phyloP scores from a whole-genome alignment of 345 rosid genomes.

The Euphorbia tirucalli region DNA sequence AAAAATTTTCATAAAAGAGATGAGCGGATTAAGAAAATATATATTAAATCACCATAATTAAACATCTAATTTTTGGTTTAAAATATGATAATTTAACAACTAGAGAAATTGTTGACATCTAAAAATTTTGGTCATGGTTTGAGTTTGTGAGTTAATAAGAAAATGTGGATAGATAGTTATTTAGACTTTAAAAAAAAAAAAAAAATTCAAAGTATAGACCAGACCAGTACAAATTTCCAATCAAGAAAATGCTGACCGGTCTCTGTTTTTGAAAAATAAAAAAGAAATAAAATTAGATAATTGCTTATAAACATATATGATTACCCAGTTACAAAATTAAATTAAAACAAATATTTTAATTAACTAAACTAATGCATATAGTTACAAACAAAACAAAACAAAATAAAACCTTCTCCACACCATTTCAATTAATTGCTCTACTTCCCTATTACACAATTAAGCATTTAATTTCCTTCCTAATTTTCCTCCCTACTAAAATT shows the following conservation, averaged over 20 bases:
- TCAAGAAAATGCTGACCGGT: slow-evolving; percentile 2
- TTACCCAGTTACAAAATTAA: no score
- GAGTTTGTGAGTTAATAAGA: no score
- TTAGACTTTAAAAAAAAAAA: neutral
- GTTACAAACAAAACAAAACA: neutral
- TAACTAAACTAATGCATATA: neutral
- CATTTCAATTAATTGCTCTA: neutral
- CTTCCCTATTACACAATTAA: slow-evolving; percentile 3
- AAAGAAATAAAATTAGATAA: no score
- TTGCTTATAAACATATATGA: no score
- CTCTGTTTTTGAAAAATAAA: neutral
- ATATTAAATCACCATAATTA: no score
- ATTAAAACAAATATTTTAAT: neutral
- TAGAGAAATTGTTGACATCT: neutral
- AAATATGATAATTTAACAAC: neutral
- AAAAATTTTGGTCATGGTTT: neutral
- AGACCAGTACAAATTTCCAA: neutral
- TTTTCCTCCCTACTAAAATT: slow-evolving; percentile 5
- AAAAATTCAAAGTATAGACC: neutral
- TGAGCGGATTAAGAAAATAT: no score
- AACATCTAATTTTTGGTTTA: neutral
- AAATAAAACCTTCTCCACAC: no score
- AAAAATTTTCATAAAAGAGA: no score
- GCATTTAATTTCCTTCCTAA: neutral
- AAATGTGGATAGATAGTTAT: neutral